Base-by-base conservation (phyloP, 495 filamentous ascomycete genomes). In the Podospora australis region DNA sequence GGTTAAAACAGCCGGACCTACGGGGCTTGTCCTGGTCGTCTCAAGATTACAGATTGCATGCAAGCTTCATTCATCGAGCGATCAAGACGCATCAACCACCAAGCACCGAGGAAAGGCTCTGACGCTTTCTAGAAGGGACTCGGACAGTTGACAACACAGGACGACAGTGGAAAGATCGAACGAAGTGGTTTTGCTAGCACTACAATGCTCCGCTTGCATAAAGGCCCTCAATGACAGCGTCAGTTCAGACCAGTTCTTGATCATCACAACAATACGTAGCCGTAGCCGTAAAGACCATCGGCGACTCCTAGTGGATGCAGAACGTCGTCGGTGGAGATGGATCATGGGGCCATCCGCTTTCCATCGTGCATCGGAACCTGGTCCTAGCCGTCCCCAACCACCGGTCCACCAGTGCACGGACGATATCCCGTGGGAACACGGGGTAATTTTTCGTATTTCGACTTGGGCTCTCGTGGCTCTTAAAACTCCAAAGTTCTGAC, bases 121-220 rank as follows among this genome's bases (percentile, higher is more conserved):
- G 23, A 43, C 40, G 23, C 14, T 20, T 43, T 43, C 40, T 29
- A 43, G 40, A 43, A 43, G 21, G n/a, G 21, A 25, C 13, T 43
- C 40, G 16, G 40, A 43, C 21, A 43, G 9, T 14, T 2, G 14
- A 16, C 8, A 28, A 16, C n/a, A 26, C 21, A 43, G 8, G 3
- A 28, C 14, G 4, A 43, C n/a, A 43, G 8, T 23, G 28, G 40
- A 43, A 43, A 24, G 22, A 14, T 24, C 40, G 22, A 43, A 16
- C 22, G n/a, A 2, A 13, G 40, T 23, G 21, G 34, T 16, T n/a
- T 5, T 7, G 6, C 34, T n/a, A n/a, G 34, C 17, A n/a, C n/a
- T 36, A n/a, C 34, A n/a, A 36, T 10, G 13, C n/a, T 36, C 28
- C 17, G 13, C 17, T 13, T 43, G 40, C 40, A 43, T 43, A 28